Percentiles rank a stretch among this genome's conserved stretches.
Conservation (phyloP, 2,329 filamentous ascomycete species). For the Epichloe aotearoae region DNA sequence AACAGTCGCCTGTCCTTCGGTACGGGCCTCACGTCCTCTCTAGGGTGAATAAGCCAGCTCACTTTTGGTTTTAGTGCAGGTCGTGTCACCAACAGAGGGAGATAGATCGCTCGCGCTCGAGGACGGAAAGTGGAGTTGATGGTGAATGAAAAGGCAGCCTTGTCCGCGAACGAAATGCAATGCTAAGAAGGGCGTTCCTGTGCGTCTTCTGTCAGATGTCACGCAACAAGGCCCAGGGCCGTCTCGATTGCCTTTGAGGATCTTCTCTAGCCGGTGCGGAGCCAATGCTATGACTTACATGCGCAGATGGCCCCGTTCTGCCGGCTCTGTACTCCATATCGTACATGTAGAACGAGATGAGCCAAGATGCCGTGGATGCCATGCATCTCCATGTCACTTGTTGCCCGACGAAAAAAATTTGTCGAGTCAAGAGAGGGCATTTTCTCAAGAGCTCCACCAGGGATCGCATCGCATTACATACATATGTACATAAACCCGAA, state of each 20-base stretch:
- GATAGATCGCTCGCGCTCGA: no score
- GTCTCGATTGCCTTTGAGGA: not conserved
- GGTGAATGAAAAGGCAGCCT: not conserved
- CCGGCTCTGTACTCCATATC: constrained; percentile 1
- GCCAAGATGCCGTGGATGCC: constrained; percentile 6
- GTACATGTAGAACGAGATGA: not conserved
- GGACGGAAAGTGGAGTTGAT: not conserved
- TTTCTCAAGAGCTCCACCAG: not conserved
- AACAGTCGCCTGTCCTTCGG: constrained; percentile 3
- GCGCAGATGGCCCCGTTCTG: not conserved
- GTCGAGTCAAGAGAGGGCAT: not conserved
- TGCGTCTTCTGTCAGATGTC: not conserved
- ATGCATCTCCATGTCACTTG: constrained; percentile 2
- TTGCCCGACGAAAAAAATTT: not conserved
- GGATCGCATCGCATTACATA: constrained; percentile 1
- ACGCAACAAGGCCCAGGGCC: not conserved
- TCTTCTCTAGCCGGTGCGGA: not conserved
- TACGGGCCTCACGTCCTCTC: not conserved
- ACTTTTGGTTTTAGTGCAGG: not conserved
- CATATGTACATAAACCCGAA: not conserved
- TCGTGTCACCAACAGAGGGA: not conserved
- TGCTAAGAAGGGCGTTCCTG: not conserved
- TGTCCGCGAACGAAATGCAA: not conserved
- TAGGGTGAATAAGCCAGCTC: not conserved
- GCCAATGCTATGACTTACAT: constrained; percentile 2